These are phyloP conservation scores for Nicotiana knightiana DNA, from an alignment of 257 asterid species.

Conservation along the genomic window DNA sequence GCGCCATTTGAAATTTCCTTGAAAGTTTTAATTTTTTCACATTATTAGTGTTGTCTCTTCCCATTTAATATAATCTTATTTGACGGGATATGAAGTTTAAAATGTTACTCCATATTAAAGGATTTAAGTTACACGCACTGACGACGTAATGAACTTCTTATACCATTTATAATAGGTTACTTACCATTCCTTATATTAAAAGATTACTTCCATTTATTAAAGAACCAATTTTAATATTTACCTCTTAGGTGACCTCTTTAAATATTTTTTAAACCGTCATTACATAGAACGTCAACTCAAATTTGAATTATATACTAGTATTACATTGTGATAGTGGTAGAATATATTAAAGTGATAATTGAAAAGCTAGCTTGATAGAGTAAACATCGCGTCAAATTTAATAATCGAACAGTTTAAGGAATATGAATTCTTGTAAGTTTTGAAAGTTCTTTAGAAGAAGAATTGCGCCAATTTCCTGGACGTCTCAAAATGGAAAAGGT, in stretches of 20 bases:
- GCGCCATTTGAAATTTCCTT: background rate
- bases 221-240: no score
- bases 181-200: no score
- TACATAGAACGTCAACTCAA: no score
- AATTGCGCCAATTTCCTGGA: background rate
- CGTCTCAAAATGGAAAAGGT: background rate
- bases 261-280: no score
- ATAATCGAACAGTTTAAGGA: background rate
- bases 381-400: background rate
- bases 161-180: no score
- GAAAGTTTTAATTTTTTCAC: background rate
- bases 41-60: background rate
- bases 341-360: background rate
- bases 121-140: no score
- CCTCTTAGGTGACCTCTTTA: no score
- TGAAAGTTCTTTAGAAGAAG: background rate
- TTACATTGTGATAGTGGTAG: background rate
- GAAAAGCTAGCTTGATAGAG: background rate
- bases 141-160: no score
- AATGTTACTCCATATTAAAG: background rate
- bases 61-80: background rate
- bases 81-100: background rate
- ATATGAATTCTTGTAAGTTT: background rate
- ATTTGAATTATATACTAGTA: background rate
- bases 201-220: no score